Evolutionary conservation across 371 early-diverging fungal species (phyloP).

Genomic region (Batrachochytrium dendrobatidis): DNA sequence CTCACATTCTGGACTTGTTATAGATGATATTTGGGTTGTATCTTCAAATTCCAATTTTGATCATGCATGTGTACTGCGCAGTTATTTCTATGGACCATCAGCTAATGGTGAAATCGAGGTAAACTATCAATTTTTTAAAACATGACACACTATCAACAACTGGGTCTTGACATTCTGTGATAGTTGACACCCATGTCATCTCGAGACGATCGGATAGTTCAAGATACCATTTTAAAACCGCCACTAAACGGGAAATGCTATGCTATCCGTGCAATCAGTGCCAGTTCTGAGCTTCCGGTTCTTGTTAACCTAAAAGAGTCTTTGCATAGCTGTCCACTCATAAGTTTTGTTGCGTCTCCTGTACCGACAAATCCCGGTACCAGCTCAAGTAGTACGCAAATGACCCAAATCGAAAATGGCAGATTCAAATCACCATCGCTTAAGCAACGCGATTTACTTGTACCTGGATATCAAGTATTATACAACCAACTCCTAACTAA

Average conservation of each 20-base stretch:
- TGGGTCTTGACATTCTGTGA: neutral
- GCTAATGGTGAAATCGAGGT: conserved; percentile 46
- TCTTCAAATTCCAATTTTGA: conserved; percentile 43
- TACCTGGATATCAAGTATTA: conserved; percentile 3
- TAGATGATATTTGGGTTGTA: conserved; percentile 64
- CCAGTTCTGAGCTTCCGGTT: conserved; percentile 69
- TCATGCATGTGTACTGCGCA: conserved; percentile 46
- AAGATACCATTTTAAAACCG: conserved; percentile 17
- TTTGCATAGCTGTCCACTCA: neutral
- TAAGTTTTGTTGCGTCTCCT: conserved; percentile 11
- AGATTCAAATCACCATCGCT: conserved; percentile 14
- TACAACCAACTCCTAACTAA: conserved; percentile 17
- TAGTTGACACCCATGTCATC: conserved; percentile 12
- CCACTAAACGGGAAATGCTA: conserved; percentile 23
- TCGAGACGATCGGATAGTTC: conserved; percentile 5
- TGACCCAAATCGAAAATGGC: conserved; percentile 11
- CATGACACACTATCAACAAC: conserved; percentile 23
- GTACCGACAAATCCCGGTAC: conserved; percentile 15
- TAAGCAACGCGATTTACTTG: neutral
- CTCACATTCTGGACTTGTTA: neutral
- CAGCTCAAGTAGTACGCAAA: too few species aligned
- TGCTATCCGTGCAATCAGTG: conserved; percentile 58
- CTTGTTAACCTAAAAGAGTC: conserved; percentile 34
- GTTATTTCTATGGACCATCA: conserved; percentile 54
- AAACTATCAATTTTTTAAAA: conserved; percentile 33